A percentile compares a stretch with the other conserved stretches of the same genome.
phyloP scores from a whole-genome alignment of 768 basidiomycete species.

The Pulveroboletus sp. region DNA sequence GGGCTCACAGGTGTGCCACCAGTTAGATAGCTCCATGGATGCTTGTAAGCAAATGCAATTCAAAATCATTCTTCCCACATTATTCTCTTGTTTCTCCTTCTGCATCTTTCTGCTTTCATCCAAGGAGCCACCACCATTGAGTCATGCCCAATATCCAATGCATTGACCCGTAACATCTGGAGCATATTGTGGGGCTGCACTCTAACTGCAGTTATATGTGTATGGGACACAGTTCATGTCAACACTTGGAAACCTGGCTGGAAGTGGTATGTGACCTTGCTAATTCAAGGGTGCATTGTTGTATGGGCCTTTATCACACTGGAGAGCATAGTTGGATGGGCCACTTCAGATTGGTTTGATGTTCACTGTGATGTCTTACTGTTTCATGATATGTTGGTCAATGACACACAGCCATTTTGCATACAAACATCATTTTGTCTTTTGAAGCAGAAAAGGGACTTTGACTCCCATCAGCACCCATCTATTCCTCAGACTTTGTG shows the following conservation, averaged over 20 bases:
- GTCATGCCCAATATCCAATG: neutral
- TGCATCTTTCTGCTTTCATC: too few relatives aligned
- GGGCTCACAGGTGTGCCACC: too few relatives aligned
- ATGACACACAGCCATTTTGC: neutral
- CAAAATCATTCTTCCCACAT: too few relatives aligned
- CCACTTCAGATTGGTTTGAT: neutral
- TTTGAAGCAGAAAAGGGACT: neutral
- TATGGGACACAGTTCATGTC: too few relatives aligned
- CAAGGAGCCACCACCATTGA: too few relatives aligned
- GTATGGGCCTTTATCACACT: neutral
- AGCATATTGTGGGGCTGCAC: neutral
- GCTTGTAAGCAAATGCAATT: too few relatives aligned
- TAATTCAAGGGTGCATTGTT: neutral
- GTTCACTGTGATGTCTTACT: neutral
- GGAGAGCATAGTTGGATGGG: neutral
- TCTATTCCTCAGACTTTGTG: neutral
- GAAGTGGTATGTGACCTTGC: neutral
- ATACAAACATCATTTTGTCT: neutral
- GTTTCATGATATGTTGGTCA: neutral
- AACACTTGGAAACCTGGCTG: neutral
- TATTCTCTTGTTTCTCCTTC: too few relatives aligned
- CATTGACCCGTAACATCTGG: neutral
- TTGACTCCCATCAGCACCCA: neutral
- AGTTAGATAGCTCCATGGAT: too few relatives aligned
- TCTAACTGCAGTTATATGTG: too few relatives aligned